Evolutionary conservation across 176 grass and related monocot genomes (phyloP).

Genomic region (Poa annua): DNA sequence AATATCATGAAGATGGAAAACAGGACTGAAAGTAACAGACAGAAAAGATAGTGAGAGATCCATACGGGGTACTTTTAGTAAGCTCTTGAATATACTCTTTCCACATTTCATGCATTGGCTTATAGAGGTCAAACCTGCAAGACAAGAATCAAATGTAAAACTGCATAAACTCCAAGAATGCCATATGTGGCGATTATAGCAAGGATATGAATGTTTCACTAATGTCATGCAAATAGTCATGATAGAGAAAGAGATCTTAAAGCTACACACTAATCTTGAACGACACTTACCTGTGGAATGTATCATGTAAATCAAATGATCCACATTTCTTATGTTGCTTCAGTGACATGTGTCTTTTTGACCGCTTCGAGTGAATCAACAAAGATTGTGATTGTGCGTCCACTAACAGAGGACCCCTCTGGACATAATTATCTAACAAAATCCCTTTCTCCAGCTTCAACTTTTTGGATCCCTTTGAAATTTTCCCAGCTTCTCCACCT

Average conservation of each 20-base stretch:
- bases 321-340: slow-evolving; percentile 72
- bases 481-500: slow-evolving; percentile 55
- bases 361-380: slow-evolving; percentile 62
- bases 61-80: slow-evolving; percentile 53
- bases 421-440: slow-evolving; percentile 64
- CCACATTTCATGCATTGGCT: slow-evolving; percentile 93
- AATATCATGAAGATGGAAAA: not conserved
- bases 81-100: slow-evolving; percentile 73
- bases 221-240: slow-evolving; percentile 11
- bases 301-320: slow-evolving; percentile 56
- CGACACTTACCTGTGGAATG: slow-evolving; percentile 56
- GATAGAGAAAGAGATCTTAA: not conserved
- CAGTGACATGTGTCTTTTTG: slow-evolving; percentile 63
- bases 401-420: slow-evolving; percentile 49
- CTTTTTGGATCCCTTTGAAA: slow-evolving; percentile 56
- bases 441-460: slow-evolving; percentile 64
- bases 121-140: slow-evolving; percentile 81
- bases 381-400: slow-evolving; percentile 60
- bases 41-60: slow-evolving; percentile 16
- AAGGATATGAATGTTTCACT: slow-evolving; percentile 26
- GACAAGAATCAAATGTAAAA: slow-evolving; percentile 27
- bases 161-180: not conserved
- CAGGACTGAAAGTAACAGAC: slow-evolving; percentile 10
- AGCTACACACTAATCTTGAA: not conserved
- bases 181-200: slow-evolving; percentile 1